Evolutionary conservation across 106 monocot species (phyloP), one percentile per base, ranked within the genome.

Genomic region (Xerophyta viscosa): DNA sequence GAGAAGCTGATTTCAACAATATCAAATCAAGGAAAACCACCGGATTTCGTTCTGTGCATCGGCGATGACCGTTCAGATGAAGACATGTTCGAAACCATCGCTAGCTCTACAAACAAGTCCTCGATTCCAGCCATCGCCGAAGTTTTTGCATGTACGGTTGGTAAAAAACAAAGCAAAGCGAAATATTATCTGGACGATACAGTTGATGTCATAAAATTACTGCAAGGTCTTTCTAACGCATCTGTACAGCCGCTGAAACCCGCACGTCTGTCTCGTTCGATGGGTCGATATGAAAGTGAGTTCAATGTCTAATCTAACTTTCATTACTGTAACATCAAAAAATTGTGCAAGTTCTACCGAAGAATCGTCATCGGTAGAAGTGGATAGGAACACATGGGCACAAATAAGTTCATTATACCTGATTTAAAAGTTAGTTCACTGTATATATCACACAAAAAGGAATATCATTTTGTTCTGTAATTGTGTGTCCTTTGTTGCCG

Each of bases 21-120:
- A 74, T 17, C 30, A 20, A 69, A 5, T 13, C 57, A 33, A 29
- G 71, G 78, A 20, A 81, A 72, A 15, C 20, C 71, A 0, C 80
- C 77, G 0, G 84, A 91, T 44, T 91, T 91, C 25, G 56, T 91
- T 14, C 31, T 91, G 42, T 91, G 90, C 62, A 66, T 91, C 2
- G 90, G 90, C 0, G 90, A 91, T 27, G 90, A 91, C 45, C 74
- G 84, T 1, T 91, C 90, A 0, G 90, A 91, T 26, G 90, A 91
- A 36, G 90, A 91, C 62, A 91, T 91, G 90, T 91, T 91, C 33
- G 90, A 91, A 74, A 72, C 74, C 58, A 75, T 91, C 31, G 59
- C 45, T 24, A 69, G 60, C 25, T 54, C 66, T 28, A 54, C 49
- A 6, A 66, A 36, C 23, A 69, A 75, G 17, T 54, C 77, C 28